Conservation (phyloP, 108 stramenopile genomes). For the Nitzschia inconspicua region DNA sequence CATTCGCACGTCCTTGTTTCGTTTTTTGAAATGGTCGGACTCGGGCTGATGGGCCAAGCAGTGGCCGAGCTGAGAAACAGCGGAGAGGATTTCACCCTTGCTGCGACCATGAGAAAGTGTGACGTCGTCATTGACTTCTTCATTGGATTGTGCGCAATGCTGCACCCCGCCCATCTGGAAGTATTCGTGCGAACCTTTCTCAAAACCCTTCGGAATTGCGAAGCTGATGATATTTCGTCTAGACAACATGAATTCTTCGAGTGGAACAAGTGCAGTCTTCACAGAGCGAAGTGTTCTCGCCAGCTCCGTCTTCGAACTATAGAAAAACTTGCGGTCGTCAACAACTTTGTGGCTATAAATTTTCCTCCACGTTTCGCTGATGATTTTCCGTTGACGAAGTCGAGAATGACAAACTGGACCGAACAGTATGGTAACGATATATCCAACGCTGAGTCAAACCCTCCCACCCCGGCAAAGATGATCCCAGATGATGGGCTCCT, state of each 20-base stretch:
- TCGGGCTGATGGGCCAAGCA: slow-evolving; percentile 58
- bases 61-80: slow-evolving; percentile 16
- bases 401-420: slow-evolving; percentile 18
- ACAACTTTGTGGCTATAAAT: slow-evolving; percentile 69
- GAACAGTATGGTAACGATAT: slow-evolving; percentile 14
- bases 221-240: slow-evolving; percentile 14
- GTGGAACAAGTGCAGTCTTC: slow-evolving; percentile 34
- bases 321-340: slow-evolving; percentile 65
- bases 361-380: slow-evolving; percentile 54
- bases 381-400: background rate
- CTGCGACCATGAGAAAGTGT: slow-evolving; percentile 35
- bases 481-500: slow-evolving; percentile 22
- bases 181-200: slow-evolving; percentile 52
- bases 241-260: slow-evolving; percentile 1
- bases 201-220: slow-evolving; percentile 53
- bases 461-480: slow-evolving; percentile 1
- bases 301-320: slow-evolving; percentile 68
- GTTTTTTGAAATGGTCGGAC: slow-evolving; percentile 63
- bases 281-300: slow-evolving; percentile 50
- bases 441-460: background rate
- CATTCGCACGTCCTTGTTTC: slow-evolving; percentile 66
- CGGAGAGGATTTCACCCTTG: slow-evolving; percentile 28
- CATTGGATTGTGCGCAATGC: slow-evolving; percentile 55
- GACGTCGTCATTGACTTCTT: slow-evolving; percentile 64
- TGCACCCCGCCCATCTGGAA: slow-evolving; percentile 72